Evolutionary conservation across 1,284 basidiomycete species (phyloP), one percentile per base, ranked within the genome.

Genomic region (Ceratobasidium sp.): DNA sequence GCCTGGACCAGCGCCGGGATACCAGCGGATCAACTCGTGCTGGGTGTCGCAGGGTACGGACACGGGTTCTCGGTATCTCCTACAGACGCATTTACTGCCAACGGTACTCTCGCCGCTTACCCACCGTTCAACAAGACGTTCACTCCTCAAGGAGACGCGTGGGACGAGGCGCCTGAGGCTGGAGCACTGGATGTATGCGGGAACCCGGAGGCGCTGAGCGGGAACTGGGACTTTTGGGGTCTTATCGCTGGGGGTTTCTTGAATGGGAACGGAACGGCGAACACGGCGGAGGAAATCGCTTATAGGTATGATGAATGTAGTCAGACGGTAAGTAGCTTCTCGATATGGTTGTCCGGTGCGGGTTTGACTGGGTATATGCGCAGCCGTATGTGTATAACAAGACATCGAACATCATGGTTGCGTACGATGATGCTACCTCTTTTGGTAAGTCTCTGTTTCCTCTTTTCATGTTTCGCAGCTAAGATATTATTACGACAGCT

Each of bases 381-480:
- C 80, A 93, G 91, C 89, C 92, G 0, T 92, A 89, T 79, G 87
- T 92, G 38, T 93, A 92, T 83, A 87, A 91, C 83, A 81, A 86
- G 57, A 85, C 84, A 0, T 86, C 86, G 0, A 84, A 89, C 69
- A 84, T 90, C 78, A 87, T 91, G 85, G 86, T 93, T 57, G 88
- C 91, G 0, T 93, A 89, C 80, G 92, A 93, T 79, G 85, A 91
- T 80, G 83, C 89, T 0, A 82, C 84, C 68, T 89, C 91, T 0
- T 91, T 91, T 81, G 77, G 78, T 77, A 59, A 42, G 78, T 33
- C 46, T 9, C 38, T 23, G 40, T 56, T 48, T 42, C 26, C n/a
- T 5, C 26, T 4, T 38, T 15, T 17, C 38, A n/a, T 1, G 6
- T 40, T 67, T 54, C 50, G 4, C 5, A 15, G 40, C 54, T 61